phyloP scores from a whole-genome alignment of 176 grass and related monocot species.

The Aegilops speltoides region DNA sequence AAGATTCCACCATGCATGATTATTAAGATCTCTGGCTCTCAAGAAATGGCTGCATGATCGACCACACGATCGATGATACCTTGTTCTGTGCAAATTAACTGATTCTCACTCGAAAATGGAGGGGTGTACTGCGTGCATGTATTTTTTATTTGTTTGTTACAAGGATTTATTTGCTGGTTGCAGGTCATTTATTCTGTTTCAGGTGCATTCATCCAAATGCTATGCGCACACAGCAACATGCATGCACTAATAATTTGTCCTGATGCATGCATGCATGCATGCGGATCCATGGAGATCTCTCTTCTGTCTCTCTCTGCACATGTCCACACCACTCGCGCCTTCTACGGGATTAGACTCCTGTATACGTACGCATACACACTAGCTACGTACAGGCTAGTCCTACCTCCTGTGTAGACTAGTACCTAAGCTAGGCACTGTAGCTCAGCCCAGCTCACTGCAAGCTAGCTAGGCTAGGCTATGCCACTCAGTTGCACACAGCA shows the following conservation, averaged over 20 bases:
- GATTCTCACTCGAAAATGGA: too few species aligned
- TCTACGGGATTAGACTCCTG: not conserved
- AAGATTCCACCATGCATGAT: not conserved
- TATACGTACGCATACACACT: not conserved
- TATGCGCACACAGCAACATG: not conserved
- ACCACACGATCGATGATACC: too few species aligned
- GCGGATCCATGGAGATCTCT: not conserved
- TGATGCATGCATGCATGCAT: not conserved
- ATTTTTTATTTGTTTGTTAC: too few species aligned
- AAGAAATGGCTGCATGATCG: too few species aligned
- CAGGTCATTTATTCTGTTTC: not conserved
- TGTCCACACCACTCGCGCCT: not conserved
- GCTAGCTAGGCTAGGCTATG: not conserved
- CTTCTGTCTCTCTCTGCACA: not conserved
- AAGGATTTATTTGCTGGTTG: too few species aligned
- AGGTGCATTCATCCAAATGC: not conserved
- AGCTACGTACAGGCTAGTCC: not conserved
- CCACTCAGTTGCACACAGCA: not conserved
- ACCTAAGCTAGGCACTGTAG: not conserved
- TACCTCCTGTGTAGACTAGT: not conserved
- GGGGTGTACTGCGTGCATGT: too few species aligned
- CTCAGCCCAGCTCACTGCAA: not conserved
- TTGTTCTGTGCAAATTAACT: too few species aligned
- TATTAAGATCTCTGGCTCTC: not conserved
- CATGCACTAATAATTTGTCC: not conserved